These are phyloP conservation scores for Isatis tinctoria DNA, from an alignment of 345 rosid genomes.

Conservation along the genomic window DNA sequence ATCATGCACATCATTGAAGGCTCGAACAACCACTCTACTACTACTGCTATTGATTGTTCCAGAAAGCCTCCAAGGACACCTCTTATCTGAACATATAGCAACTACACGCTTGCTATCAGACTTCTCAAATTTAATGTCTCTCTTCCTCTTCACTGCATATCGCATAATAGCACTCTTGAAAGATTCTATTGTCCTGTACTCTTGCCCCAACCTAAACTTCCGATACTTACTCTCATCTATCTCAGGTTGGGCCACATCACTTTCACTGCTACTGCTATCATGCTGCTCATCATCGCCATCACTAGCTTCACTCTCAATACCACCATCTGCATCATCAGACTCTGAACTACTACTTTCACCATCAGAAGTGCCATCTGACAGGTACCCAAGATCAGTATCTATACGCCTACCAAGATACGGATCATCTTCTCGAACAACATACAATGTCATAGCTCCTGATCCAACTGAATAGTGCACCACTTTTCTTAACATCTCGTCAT, in stretches of 20 bases:
- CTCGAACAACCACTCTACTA: too few relatives aligned
- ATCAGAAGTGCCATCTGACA: not conserved
- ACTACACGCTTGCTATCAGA: not conserved
- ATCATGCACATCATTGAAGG: too few relatives aligned
- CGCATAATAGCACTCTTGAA: not conserved
- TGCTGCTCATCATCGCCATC: not conserved
- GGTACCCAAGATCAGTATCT: not conserved
- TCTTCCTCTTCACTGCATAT: not conserved
- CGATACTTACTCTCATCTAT: not conserved
- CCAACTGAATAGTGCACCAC: too few relatives aligned
- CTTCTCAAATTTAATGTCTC: not conserved
- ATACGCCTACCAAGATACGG: too few relatives aligned
- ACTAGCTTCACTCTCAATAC: too few relatives aligned
- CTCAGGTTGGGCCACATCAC: not conserved
- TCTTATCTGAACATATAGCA: not conserved
- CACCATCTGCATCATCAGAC: not conserved
- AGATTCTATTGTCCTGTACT: not conserved
- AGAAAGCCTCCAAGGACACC: not conserved
- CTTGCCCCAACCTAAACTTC: not conserved
- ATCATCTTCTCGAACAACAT: too few relatives aligned
- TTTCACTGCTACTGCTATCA: not conserved
- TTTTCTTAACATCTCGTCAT: too few relatives aligned
- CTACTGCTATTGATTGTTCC: too few relatives aligned
- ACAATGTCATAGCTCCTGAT: too few relatives aligned
- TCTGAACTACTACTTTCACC: not conserved